A percentile compares a stretch with the other conserved stretches of the same genome.
Conservation (phyloP, 2,329 filamentous ascomycete genomes). For the Verticillium albo-atrum region DNA sequence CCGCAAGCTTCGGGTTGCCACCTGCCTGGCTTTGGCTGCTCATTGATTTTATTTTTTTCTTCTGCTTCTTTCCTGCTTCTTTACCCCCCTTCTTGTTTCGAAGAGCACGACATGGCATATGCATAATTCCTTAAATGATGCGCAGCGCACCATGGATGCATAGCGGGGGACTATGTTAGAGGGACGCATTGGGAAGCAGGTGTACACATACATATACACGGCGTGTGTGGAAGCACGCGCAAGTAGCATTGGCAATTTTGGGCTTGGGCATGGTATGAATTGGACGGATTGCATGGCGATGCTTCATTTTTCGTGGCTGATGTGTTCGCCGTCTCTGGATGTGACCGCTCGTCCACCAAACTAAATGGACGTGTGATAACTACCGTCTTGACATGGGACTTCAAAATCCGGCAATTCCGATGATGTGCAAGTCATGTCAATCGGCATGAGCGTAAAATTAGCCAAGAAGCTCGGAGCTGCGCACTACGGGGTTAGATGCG, state of each 20-base stretch:
- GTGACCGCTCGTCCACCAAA: too few species aligned
- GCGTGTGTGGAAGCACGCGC: not conserved
- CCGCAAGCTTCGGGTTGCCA: not conserved
- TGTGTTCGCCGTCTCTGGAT: too few species aligned
- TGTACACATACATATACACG: not conserved
- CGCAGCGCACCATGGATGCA: not conserved
- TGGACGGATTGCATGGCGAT: too few species aligned
- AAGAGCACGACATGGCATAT: not conserved
- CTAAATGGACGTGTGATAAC: too few species aligned
- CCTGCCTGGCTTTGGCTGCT: not conserved
- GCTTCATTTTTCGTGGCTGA: too few species aligned
- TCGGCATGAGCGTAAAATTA: too few species aligned
- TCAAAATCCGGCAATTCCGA: too few species aligned
- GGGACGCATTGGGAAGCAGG: not conserved
- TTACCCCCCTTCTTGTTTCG: not conserved
- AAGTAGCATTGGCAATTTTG: not conserved
- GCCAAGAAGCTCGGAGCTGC: too few species aligned
- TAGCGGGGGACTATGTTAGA: not conserved
- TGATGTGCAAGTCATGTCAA: too few species aligned
- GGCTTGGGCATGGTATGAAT: not conserved
- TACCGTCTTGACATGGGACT: too few species aligned
- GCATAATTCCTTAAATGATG: not conserved
- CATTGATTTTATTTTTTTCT: not conserved
- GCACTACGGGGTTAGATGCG: too few species aligned
- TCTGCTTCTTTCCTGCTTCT: not conserved